A percentile compares a stretch with the other conserved stretches of the same genome.
Evolutionary conservation across 352 stramenopile genomes (phyloP).

Genomic region (Phytopythium helicoides): DNA sequence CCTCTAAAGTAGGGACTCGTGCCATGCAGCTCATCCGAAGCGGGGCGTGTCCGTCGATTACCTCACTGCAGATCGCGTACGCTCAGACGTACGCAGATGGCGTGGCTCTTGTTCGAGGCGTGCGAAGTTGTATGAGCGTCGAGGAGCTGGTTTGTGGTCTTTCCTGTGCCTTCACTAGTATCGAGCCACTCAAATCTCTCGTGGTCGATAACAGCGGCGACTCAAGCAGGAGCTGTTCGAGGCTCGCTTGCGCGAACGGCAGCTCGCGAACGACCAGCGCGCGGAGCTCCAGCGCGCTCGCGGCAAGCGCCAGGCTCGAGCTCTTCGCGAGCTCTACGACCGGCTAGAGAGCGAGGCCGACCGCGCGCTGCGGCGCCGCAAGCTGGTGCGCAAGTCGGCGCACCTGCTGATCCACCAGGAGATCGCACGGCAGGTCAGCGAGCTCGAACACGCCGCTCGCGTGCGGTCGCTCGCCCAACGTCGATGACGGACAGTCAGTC

Average conservation of each 20-base stretch:
- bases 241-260: constrained; percentile 20
- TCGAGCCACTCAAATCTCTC: too few relatives aligned
- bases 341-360: constrained; percentile 54
- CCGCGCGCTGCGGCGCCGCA: constrained; percentile 45
- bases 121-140: constrained; percentile 38
- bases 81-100: constrained; percentile 42
- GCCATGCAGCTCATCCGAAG: constrained; percentile 43
- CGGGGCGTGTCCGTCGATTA: constrained; percentile 44
- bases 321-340: constrained; percentile 48
- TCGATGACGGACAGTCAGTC: too few relatives aligned
- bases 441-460: constrained; percentile 16
- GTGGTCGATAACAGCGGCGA: constrained; percentile 14
- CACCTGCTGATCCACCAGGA: constrained; percentile 62
- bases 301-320: constrained; percentile 36
- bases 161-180: too few relatives aligned
- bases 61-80: constrained; percentile 44
- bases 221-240: constrained; percentile 50
- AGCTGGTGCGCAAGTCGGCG: constrained; percentile 50
- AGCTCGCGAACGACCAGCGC: constrained; percentile 29
- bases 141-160: constrained; percentile 49
- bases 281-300: constrained; percentile 26
- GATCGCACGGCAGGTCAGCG: constrained; percentile 44
- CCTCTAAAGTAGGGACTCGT: too few relatives aligned
- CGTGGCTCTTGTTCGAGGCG: constrained; percentile 31
- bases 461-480: background rate